These are phyloP conservation scores for Calamus simplicifolius DNA, from an alignment of 176 grass and related monocot genomes.

Conservation along the genomic window DNA sequence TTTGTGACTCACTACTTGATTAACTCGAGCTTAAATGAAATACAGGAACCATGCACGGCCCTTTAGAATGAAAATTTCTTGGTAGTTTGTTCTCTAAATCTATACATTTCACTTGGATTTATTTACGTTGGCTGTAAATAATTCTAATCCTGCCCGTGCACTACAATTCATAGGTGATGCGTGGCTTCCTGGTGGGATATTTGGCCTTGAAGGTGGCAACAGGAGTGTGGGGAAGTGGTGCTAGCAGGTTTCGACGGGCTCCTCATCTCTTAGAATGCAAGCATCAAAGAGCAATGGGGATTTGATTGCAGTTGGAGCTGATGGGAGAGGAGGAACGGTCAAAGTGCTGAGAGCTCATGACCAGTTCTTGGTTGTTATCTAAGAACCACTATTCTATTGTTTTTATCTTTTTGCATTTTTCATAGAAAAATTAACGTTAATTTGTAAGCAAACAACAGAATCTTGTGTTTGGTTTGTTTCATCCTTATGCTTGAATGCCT, in stretches of 20 bases:
- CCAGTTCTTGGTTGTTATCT: conserved; percentile 36
- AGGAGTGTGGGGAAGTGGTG: conserved; percentile 62
- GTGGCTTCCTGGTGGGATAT: conserved; percentile 1
- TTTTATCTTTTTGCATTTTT: conserved; percentile 4
- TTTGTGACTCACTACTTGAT: no score
- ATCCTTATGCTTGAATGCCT: no score
- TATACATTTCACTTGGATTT: no score
- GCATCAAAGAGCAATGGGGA: conserved; percentile 36
- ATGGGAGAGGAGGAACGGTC: conserved; percentile 74
- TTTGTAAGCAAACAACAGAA: not conserved
- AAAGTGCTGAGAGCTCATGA: conserved; percentile 64
- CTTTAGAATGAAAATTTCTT: no score
- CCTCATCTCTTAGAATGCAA: conserved; percentile 14
- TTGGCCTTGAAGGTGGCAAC: conserved; percentile 27
- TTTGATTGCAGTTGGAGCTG: conserved; percentile 70
- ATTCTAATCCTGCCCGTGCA: no score
- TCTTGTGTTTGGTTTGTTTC: not conserved
- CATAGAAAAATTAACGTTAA: not conserved
- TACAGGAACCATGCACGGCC: no score
- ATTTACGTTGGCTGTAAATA: no score
- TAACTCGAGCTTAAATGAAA: no score
- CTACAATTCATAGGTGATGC: conserved; percentile 29
- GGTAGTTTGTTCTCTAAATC: no score
- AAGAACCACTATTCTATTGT: conserved; percentile 2
- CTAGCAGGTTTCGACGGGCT: conserved; percentile 20